Conservation (phyloP, 2,329 filamentous ascomycete species). For the Fusarium tjaetaba region DNA sequence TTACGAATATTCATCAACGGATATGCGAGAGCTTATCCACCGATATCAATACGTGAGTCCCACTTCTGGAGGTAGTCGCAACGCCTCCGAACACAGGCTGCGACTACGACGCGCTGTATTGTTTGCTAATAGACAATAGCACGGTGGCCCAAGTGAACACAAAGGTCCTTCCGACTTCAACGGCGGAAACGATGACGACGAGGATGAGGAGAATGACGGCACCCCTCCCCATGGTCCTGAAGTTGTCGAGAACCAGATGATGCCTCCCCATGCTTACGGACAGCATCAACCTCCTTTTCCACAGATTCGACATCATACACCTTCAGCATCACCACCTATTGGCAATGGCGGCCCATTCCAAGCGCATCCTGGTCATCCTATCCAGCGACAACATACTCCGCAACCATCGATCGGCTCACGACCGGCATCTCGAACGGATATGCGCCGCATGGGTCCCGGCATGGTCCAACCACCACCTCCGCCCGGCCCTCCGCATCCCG, state of each 20-base stretch:
- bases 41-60: constrained; percentile 88
- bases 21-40: constrained; percentile 90
- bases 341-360: constrained; percentile 79
- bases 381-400: constrained; percentile 79
- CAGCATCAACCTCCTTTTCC: constrained; percentile 71
- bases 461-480: constrained; percentile 68
- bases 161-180: constrained; percentile 95
- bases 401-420: constrained; percentile 76
- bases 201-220: constrained; percentile 75
- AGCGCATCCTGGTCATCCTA: constrained; percentile 50
- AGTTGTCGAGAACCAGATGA: constrained; percentile 65
- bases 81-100: background rate
- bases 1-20: constrained; percentile 94
- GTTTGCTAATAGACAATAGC: constrained; percentile 61
- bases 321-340: constrained; percentile 89
- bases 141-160: constrained; percentile 92
- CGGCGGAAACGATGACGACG: constrained; percentile 87
- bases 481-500: constrained; percentile 66
- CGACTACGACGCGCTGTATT: background rate
- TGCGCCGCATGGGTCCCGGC: constrained; percentile 78
- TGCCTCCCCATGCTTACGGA: constrained; percentile 76
- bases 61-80: constrained; percentile 11
- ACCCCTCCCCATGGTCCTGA: constrained; percentile 76
- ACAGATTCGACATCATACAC: constrained; percentile 83
- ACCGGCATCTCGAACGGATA: constrained; percentile 79